A percentile compares a stretch with the other conserved stretches of the same genome.
phyloP scores from a whole-genome alignment of 257 asterid species.

The Apocynum venetum region DNA sequence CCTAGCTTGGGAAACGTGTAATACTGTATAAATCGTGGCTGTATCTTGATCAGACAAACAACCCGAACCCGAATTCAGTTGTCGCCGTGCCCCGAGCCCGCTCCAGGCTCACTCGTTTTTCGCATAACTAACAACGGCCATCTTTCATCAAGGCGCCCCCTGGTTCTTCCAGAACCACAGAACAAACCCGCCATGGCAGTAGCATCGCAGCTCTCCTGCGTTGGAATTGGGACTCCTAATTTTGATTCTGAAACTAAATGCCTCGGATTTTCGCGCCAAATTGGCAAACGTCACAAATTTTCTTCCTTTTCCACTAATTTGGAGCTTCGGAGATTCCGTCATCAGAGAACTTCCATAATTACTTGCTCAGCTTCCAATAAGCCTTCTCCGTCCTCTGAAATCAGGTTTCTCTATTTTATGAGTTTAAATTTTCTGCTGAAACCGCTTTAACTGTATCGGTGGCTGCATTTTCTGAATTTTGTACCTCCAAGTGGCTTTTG shows the following conservation, averaged over 20 bases:
- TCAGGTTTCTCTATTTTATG: conserved; percentile 19
- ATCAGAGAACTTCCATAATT: background rate
- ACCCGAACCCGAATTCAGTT: conserved; percentile 14
- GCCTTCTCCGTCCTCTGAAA: conserved; percentile 23
- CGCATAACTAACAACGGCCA: conserved; percentile 8
- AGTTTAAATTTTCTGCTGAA: background rate
- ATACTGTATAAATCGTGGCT: conserved; percentile 22
- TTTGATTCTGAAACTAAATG: background rate
- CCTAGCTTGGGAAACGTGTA: background rate
- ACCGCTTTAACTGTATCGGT: background rate
- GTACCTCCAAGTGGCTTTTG: background rate
- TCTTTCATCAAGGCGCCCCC: background rate
- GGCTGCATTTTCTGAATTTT: background rate
- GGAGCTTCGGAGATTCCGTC: conserved; percentile 4
- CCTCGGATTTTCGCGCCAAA: conserved; percentile 19
- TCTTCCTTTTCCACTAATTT: conserved; percentile 1
- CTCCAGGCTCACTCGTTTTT: background rate
- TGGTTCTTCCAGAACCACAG: background rate
- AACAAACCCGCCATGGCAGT: conserved; percentile 17
- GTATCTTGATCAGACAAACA: conserved; percentile 20
- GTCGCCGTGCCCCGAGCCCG: background rate
- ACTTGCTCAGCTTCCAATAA: conserved; percentile 30
- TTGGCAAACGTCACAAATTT: conserved; percentile 7
- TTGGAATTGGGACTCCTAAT: conserved; percentile 11
- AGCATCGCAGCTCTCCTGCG: conserved; percentile 14